Evolutionary conservation across 2,329 filamentous ascomycete species (phyloP).

Genomic region (Cordyceps militaris): DNA sequence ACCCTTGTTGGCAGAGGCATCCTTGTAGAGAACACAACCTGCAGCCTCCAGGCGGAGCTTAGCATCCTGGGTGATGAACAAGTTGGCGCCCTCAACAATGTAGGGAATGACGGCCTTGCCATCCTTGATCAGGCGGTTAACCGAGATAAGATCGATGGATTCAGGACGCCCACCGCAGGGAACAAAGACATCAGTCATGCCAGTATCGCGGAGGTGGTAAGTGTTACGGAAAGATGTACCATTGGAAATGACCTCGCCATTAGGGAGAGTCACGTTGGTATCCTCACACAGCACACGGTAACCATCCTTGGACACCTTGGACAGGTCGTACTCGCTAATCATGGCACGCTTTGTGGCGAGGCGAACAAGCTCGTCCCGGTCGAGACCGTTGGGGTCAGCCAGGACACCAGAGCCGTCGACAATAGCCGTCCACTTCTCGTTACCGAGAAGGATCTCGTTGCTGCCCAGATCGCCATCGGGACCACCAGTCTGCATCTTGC

Average conservation of each 20-base stretch:
- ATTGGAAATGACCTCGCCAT: slow-evolving; percentile 79
- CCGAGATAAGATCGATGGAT: slow-evolving; percentile 87
- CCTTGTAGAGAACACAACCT: slow-evolving; percentile 94
- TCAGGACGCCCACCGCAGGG: slow-evolving; percentile 95
- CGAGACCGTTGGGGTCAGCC: slow-evolving; percentile 82
- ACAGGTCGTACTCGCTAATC: slow-evolving; percentile 78
- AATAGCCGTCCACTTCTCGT: slow-evolving; percentile 91
- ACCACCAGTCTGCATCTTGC: slow-evolving; percentile 95
- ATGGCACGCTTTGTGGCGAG: slow-evolving; percentile 82
- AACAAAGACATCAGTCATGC: slow-evolving; percentile 81
- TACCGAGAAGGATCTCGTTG: slow-evolving; percentile 93
- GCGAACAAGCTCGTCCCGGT: slow-evolving; percentile 74
- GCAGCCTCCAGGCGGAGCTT: slow-evolving; percentile 91
- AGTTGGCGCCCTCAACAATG: slow-evolving; percentile 94
- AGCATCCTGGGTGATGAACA: slow-evolving; percentile 98
- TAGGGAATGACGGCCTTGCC: slow-evolving; percentile 85
- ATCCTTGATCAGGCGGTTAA: slow-evolving; percentile 79
- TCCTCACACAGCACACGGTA: slow-evolving; percentile 93
- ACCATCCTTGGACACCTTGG: slow-evolving; percentile 79
- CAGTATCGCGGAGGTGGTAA: slow-evolving; percentile 77
- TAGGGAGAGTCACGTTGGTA: slow-evolving; percentile 78
- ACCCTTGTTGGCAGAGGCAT: slow-evolving; percentile 97
- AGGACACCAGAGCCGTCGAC: slow-evolving; percentile 96
- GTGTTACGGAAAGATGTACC: slow-evolving; percentile 96
- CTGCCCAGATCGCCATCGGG: slow-evolving; percentile 95